Conservation (phyloP, 805 yeast species). For the Jamesozyma hellenica region DNA sequence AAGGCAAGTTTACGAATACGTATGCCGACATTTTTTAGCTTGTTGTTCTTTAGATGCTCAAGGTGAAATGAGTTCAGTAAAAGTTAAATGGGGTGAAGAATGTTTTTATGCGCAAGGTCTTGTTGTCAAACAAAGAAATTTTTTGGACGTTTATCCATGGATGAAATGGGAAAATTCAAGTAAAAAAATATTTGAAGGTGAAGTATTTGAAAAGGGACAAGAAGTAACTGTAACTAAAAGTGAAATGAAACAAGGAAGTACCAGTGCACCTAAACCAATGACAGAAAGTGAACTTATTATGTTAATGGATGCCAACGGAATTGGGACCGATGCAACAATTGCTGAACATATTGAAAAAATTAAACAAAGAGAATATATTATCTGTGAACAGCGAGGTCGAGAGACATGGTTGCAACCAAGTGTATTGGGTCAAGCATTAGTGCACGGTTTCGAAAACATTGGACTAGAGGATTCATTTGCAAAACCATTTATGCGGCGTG, state of each 20-base stretch:
- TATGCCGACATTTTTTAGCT: constrained; percentile 78
- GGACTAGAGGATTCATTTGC: constrained; percentile 69
- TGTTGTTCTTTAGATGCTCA: constrained; percentile 86
- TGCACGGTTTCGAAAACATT: constrained; percentile 76
- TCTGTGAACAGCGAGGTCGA: constrained; percentile 33
- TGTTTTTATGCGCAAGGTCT: constrained; percentile 63
- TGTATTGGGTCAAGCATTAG: constrained; percentile 71
- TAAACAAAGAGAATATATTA: constrained; percentile 53
- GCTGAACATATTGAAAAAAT: constrained; percentile 94
- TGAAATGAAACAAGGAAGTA: constrained; percentile 60
- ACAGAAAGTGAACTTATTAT: constrained; percentile 90
- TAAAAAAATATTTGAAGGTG: constrained; percentile 35
- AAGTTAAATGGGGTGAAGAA: constrained; percentile 72
- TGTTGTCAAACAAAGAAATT: constrained; percentile 62
- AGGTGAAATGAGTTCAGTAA: constrained; percentile 57
- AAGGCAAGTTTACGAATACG: constrained; percentile 72
- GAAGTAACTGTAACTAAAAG: constrained; percentile 44
- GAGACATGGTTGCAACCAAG: constrained; percentile 59
- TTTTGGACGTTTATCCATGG: constrained; percentile 70
- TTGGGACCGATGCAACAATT: constrained; percentile 98
- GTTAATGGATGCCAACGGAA: constrained; percentile 93
- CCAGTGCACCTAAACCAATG: constrained; percentile 71
- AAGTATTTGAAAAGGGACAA: constrained; percentile 52
- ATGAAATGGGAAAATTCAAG: constrained; percentile 64
- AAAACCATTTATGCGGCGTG: constrained; percentile 78